Evolutionary conservation across 106 monocot genomes (phyloP), one percentile per base, ranked within the genome.

Genomic region (Ottelia alismoides): DNA sequence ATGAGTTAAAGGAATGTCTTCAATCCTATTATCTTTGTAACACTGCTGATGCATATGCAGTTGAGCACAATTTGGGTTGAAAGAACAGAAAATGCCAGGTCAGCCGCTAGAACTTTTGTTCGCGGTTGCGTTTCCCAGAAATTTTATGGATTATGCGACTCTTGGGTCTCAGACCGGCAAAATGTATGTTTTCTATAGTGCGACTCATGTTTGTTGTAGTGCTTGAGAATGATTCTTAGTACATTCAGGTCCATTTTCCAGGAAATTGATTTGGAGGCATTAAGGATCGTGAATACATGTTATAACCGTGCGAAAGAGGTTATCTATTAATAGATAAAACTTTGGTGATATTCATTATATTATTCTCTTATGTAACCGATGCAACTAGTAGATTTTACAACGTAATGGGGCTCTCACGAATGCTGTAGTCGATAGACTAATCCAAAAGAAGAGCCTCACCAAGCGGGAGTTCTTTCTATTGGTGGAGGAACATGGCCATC

Each of bases 51-150:
- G n/a, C n/a, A n/a, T n/a, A n/a, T n/a, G 44, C 80, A 89, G 89
- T 30, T 84, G 65, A 84, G 89, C 68, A 89, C 89, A 56, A 89
- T 89, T 63, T 89, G 89, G 89, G 80, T 76, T 49, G 83, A 89
- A 74, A 89, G 83, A 43, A 63, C 83, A 49, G 80, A 83, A 12
- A 89, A 80, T 77, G 89, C 89, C 16, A 80, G 89, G 49, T 89
- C 77, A 53, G 89, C 89, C 58, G 89, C 83, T 45, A 65, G 89
- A 17, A 72, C 51, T 27, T 77, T 74, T 77, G 83, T 89, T 69
- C 80, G 80, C 28, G 77, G 79, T 55, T 76, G 89, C 45, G 74
- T 89, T 56, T 89, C 89, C 47, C 80, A 83, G 20, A 83, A 79
- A 55, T 66, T 74, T 66, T 51, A 80, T 67, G 89, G 89, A 16